Percentiles rank a stretch among this genome's conserved stretches.
phyloP scores from a whole-genome alignment of 2,329 filamentous ascomycete species.

The Waltergamsia citrina region DNA sequence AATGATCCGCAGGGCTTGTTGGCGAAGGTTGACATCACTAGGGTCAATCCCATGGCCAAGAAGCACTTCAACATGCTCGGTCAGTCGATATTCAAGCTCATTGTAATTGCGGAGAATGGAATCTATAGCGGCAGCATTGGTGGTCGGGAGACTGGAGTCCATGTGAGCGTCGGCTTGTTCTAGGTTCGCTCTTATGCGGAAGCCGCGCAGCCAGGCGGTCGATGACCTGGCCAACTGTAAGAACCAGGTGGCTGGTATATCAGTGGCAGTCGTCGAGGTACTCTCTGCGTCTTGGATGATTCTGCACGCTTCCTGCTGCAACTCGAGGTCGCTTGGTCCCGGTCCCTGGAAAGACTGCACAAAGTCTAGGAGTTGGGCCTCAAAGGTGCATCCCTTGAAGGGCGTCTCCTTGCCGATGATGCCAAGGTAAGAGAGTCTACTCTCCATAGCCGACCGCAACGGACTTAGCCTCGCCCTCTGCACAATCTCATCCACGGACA shows the following conservation, averaged over 20 bases:
- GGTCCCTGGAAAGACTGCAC: neutral
- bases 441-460: conserved; percentile 11
- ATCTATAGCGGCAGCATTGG: conserved; percentile 1
- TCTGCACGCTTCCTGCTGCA: conserved; percentile 11
- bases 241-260: conserved; percentile 15
- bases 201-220: conserved; percentile 9
- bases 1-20: conserved; percentile 10
- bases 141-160: neutral
- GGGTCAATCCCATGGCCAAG: conserved; percentile 10
- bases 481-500: conserved; percentile 6
- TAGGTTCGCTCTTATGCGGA: conserved; percentile 10
- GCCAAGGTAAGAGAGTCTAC: conserved; percentile 10
- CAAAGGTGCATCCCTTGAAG: conserved; percentile 16
- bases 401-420: conserved; percentile 17
- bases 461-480: conserved; percentile 12
- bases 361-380: conserved; percentile 9
- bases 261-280: conserved; percentile 9
- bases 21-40: conserved; percentile 8
- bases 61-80: conserved; percentile 9
- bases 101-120: conserved; percentile 13
- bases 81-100: conserved; percentile 8
- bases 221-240: conserved; percentile 10
- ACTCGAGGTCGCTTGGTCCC: conserved; percentile 7
- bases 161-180: neutral
- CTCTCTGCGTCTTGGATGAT: conserved; percentile 11